Base-by-base conservation (phyloP, 441 rosid species). In the Aquilaria agallochum region DNA sequence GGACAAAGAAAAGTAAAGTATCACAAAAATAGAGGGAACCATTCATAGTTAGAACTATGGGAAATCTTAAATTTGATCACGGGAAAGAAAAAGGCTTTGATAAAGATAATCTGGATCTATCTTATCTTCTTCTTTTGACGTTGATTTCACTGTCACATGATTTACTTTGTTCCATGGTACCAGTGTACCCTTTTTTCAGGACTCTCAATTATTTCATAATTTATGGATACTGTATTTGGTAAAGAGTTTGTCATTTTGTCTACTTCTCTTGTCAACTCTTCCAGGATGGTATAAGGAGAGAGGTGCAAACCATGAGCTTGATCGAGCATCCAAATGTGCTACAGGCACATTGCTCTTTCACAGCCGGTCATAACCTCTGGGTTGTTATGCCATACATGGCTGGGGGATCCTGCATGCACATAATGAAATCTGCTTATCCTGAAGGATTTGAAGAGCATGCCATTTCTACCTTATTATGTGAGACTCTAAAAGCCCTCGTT, bases 311-410 rank as follows among this genome's bases (percentile, higher is more conserved):
- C 27, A 87, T 92, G 98, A 87, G 59, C 67, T 81, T 92, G 72
- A 89, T 76, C 27, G 79, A 83, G 67, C 96, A 92, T 79, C 87
- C 95, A 5, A 92, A 87, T 85, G 30, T 89, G 53, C 72, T 92
- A 67, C 77, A 67, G 70, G 91, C 98, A 2, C 83, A 89, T 76
- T 87, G 96, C 70, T 92, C 96, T 30, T 92, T 92, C 60, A 85
- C 82, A 13, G 62, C 86, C 40, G 78, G 85, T 59, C 76, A 79
- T 52, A 69, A 68, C 66, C 91, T 92, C 64, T 92, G 98, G 95
- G 87, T 89, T 67, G 98, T 92, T 67, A 87, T 89, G 98, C 96
- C 98, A 47, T 92, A 89, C 77, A 89, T 92, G 98, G 81, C 89
- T 9, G 88, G 88, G 60, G 98, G 96, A 12, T 92, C 98, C 5